Percentiles rank a stretch among this genome's conserved stretches.
Evolutionary conservation across 768 basidiomycete genomes (phyloP).

Genomic region (Tubosaeta brunneosetosa): DNA sequence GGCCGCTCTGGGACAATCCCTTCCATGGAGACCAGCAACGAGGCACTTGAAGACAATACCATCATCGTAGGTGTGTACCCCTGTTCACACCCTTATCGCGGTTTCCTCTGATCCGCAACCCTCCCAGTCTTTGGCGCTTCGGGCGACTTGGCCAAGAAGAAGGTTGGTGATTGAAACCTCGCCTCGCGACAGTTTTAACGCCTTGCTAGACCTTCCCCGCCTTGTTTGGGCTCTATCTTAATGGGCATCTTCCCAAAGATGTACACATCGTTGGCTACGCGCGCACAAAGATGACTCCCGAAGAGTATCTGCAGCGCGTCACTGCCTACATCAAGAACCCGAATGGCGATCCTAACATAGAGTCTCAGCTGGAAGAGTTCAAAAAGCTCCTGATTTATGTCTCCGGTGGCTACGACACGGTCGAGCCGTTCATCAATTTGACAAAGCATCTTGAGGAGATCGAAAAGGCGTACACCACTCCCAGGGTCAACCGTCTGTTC

Average conservation of each 20-base stretch:
- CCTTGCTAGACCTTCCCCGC: conserved; percentile 83
- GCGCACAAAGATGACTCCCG: conserved; percentile 86
- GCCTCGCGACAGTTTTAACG: not conserved
- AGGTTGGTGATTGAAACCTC: conserved; percentile 44
- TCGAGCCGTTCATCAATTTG: conserved; percentile 70
- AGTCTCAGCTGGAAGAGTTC: conserved; percentile 74
- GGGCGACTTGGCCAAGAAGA: conserved; percentile 98
- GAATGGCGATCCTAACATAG: conserved; percentile 54
- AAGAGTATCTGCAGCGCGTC: conserved; percentile 80
- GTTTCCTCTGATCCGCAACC: conserved; percentile 8
- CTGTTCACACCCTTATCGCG: conserved; percentile 10
- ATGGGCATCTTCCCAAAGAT: conserved; percentile 74
- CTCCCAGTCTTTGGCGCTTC: conserved; percentile 85
- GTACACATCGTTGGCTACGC: conserved; percentile 95
- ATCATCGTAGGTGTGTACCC: conserved; percentile 70
- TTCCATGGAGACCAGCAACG: conserved; percentile 73
- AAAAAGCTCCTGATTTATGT: conserved; percentile 77
- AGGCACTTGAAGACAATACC: conserved; percentile 82
- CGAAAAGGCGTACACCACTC: conserved; percentile 63
- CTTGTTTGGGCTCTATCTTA: conserved; percentile 82
- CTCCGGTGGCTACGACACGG: conserved; percentile 85
- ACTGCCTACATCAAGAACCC: conserved; percentile 82
- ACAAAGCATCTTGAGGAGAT: conserved; percentile 72
- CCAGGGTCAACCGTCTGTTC: conserved; percentile 79
- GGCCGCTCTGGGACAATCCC: conserved; percentile 80